Evolutionary conservation across 495 filamentous ascomycete genomes (phyloP), one percentile per base, ranked within the genome.

Genomic region (Xylaria longipes): DNA sequence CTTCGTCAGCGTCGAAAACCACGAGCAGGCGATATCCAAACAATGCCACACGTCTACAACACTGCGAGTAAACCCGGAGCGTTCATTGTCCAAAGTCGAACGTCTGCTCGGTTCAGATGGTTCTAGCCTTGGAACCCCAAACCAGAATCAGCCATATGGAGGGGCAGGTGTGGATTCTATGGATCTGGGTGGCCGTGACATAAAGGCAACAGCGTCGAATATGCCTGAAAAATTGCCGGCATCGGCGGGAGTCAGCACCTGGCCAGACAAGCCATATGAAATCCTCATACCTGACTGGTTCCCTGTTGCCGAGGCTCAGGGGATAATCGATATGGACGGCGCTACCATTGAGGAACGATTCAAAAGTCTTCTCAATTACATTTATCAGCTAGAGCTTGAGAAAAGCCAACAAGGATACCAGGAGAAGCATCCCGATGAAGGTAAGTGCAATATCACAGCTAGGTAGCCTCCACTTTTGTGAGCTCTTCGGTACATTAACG

Each of bases 261-360:
- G 48, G 60, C 60, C 48, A 65, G 61, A 57, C 6, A 20, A 33
- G 35, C 27, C 46, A 11, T 39, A 39, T 33, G 41, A 58, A 11
- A 12, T 33, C 3, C 37, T 54, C 29, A 65, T 82, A 2, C 81
- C 82, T 0, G 71, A 72, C 0, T 84, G 82, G 82, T 84, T 84
- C 48, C 43, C 33, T 0, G 60, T 79, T 14, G 43, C 79, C 17
- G 76, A 75, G 4, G 56, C 54, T 1, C 72, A 65, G 4, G 35
- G 57, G 5, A 61, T 56, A 3, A 17, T 82, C 25, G 14, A 54
- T 5, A 46, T 81, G 1, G 15, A 45, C 3, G 66, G 65, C 5
- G 35, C 20, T 7, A 43, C 58, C 5, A 35, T 50, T 11, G 43
- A 67, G 15, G 58, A 50, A 22, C 41, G 63, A 52, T 76, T n/a